Conservation (phyloP, 108 stramenopile species). For the Nitzschia sp. region DNA sequence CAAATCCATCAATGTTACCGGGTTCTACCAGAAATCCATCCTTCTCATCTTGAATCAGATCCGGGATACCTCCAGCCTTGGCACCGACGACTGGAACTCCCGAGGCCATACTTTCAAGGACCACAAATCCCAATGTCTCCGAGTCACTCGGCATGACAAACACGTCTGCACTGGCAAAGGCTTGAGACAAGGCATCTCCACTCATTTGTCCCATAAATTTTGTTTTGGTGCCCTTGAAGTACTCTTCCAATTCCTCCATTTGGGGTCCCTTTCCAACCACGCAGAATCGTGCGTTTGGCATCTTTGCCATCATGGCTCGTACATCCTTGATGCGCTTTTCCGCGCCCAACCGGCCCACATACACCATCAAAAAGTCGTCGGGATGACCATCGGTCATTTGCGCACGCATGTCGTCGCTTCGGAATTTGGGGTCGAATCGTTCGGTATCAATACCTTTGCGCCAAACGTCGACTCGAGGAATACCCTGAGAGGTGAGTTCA, state of each 20-base stretch:
- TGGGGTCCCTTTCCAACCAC: constrained; percentile 84
- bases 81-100: constrained; percentile 88
- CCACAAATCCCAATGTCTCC: constrained; percentile 91
- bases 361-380: constrained; percentile 91
- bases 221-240: constrained; percentile 80
- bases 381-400: constrained; percentile 82
- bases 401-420: constrained; percentile 61
- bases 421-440: constrained; percentile 88
- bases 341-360: constrained; percentile 94
- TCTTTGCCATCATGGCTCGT: constrained; percentile 77
- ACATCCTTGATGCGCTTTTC: constrained; percentile 93
- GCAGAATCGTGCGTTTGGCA: constrained; percentile 57
- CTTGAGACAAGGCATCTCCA: constrained; percentile 71
- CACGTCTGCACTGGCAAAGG: constrained; percentile 88
- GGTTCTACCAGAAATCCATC: constrained; percentile 74
- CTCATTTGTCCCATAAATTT: constrained; percentile 70
- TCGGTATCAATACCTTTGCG: constrained; percentile 94
- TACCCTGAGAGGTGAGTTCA: constrained; percentile 81
- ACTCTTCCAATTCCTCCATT: constrained; percentile 52
- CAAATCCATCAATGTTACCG: constrained; percentile 57
- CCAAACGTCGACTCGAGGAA: constrained; percentile 94
- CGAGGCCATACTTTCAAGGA: constrained; percentile 90
- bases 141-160: constrained; percentile 89
- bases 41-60: constrained; percentile 73
- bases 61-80: constrained; percentile 78